A percentile compares a stretch with the other conserved stretches of the same genome.
Conservation (phyloP, 345 rosid species). For the Raphanus sativus region DNA sequence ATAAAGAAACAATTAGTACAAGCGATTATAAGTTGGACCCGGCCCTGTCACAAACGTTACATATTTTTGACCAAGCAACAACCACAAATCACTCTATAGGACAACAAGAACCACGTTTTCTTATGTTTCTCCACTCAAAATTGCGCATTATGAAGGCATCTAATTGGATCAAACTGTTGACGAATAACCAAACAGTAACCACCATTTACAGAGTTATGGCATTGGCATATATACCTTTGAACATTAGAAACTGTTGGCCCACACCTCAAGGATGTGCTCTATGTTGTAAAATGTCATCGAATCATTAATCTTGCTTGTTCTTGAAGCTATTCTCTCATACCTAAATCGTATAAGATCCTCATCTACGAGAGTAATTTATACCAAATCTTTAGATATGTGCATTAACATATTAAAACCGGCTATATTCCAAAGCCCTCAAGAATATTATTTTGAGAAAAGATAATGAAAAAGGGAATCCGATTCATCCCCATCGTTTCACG, state of each 20-base stretch:
- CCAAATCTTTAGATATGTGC: slow-evolving; percentile 19
- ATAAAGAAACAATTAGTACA: no score
- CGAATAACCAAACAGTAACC: slow-evolving; percentile 20
- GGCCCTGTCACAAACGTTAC: not conserved
- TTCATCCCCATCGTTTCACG: slow-evolving; percentile 16
- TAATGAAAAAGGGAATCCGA: slow-evolving; percentile 26
- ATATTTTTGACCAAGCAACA: slow-evolving; percentile 10
- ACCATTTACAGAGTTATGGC: not conserved
- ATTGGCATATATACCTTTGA: slow-evolving; percentile 15
- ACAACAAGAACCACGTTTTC: not conserved
- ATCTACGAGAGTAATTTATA: slow-evolving; percentile 4
- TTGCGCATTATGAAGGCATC: slow-evolving; percentile 17
- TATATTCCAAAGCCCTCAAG: not conserved
- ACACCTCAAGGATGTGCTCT: slow-evolving; percentile 4
- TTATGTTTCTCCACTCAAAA: slow-evolving; percentile 1
- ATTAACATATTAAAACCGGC: slow-evolving; percentile 11
- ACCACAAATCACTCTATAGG: not conserved
- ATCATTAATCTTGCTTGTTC: slow-evolving; percentile 21
- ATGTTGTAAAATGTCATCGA: not conserved
- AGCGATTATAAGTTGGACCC: not conserved
- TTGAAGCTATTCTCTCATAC: slow-evolving; percentile 24
- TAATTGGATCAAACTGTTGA: slow-evolving; percentile 6
- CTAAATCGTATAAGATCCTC: slow-evolving; percentile 22
- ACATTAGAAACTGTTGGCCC: not conserved
- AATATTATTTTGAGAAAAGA: slow-evolving; percentile 10